Percentiles rank a stretch among this genome's conserved stretches.
phyloP scores from a whole-genome alignment of 2,329 filamentous ascomycete genomes.

The Cadophora sp. region DNA sequence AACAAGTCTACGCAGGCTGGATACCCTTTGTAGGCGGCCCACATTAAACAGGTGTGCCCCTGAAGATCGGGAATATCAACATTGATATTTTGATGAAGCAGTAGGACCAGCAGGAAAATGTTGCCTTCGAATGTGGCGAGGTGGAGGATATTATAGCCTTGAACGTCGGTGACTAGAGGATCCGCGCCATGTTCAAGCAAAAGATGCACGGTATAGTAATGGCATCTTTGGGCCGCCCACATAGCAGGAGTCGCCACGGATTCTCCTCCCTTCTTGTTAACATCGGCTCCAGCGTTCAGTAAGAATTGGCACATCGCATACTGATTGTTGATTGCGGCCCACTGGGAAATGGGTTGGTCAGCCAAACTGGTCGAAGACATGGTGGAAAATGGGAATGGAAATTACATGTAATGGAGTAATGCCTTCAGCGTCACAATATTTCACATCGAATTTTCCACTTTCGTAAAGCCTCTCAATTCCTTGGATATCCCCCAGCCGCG shows the following conservation, averaged over 20 bases:
- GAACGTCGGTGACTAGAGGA: conserved; percentile 87
- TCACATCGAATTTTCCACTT: conserved; percentile 79
- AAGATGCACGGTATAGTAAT: conserved; percentile 95
- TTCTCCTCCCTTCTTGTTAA: conserved; percentile 95
- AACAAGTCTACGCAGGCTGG: conserved; percentile 92
- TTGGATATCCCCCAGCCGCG: conserved; percentile 83
- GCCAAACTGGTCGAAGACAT: not conserved
- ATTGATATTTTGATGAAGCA: conserved; percentile 93
- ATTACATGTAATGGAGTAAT: conserved; percentile 94
- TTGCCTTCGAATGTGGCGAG: conserved; percentile 98
- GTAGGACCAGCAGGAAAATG: conserved; percentile 83
- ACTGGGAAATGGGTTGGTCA: conserved; percentile 59
- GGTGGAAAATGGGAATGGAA: not conserved
- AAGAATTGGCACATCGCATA: conserved; percentile 97
- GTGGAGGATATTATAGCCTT: conserved; percentile 98
- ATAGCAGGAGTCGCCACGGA: conserved; percentile 92
- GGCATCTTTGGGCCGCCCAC: conserved; percentile 95
- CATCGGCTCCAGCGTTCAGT: conserved; percentile 77
- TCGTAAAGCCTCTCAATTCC: conserved; percentile 92
- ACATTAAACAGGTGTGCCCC: conserved; percentile 96
- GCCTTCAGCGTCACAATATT: conserved; percentile 86
- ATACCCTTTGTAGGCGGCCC: conserved; percentile 98
- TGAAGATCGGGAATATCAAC: conserved; percentile 90
- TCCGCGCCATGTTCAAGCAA: conserved; percentile 92
- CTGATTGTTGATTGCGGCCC: conserved; percentile 99